Conservation (phyloP, 2,329 filamentous ascomycete genomes). For the Penicillium brasilianum region DNA sequence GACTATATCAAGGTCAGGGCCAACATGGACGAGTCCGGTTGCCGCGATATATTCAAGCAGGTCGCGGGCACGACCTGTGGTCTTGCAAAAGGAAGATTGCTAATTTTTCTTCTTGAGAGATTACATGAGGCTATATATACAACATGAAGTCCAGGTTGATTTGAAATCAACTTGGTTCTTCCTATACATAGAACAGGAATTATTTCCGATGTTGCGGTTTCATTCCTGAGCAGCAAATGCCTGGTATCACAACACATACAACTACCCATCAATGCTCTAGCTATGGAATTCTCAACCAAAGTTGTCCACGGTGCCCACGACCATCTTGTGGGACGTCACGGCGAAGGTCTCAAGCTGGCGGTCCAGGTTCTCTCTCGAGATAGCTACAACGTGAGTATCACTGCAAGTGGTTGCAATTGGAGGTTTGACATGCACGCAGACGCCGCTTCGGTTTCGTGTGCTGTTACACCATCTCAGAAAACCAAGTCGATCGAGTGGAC, state of each 20-base stretch:
- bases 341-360: conserved; percentile 17
- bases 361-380: conserved; percentile 10
- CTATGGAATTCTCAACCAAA: conserved; percentile 9
- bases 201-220: too few relatives aligned
- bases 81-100: too few relatives aligned
- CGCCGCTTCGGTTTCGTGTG: conserved; percentile 4
- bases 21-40: conserved; percentile 95
- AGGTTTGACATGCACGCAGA: conserved; percentile 5
- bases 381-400: conserved; percentile 9
- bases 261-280: neutral
- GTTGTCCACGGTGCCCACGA: neutral
- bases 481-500: neutral
- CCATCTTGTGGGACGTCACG: conserved; percentile 11
- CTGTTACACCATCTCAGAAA: conserved; percentile 1
- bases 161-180: too few relatives aligned
- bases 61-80: too few relatives aligned
- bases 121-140: too few relatives aligned
- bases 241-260: too few relatives aligned
- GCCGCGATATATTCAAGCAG: conserved; percentile 92
- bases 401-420: conserved; percentile 11
- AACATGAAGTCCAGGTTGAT: too few relatives aligned
- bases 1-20: conserved; percentile 97
- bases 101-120: too few relatives aligned
- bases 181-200: too few relatives aligned
- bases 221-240: too few relatives aligned